Base-by-base conservation (phyloP, 169 alveolate genomes). In the Cryptosporidium baileyi region DNA sequence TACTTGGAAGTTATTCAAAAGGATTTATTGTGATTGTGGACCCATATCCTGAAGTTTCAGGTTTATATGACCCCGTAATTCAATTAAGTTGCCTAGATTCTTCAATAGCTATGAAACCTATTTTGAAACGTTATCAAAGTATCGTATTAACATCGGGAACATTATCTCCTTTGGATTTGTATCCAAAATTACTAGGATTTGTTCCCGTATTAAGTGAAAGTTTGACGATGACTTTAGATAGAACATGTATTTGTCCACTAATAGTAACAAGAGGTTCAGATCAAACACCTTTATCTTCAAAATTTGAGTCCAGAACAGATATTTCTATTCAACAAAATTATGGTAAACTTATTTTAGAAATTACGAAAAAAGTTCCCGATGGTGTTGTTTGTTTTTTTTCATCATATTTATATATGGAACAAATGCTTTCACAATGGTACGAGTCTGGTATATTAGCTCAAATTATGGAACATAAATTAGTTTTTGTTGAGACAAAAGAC, bases 381-480 rank as follows among this genome's bases (percentile, higher is more conserved):
- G 99, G 99, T 0, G 91, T 97, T 7, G 99, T 98, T 0, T 96
- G 98, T 38, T 98, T 97, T 94, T 97, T 98, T 91, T 97, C 99
- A 8, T 93, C 97, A 13, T 96, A 96, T 82, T 91, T 94, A 41
- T 94, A 93, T 80, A 94, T 95, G 97, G 97, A 94, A 80, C 91
- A 88, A 30, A 95, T 95, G 13, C 90, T 95, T 36, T 94, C 96
- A 22, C 74, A 60, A 88, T 97, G 99, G 99, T 96, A 97, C 63
- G 98, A 97, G 79, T 92, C 94, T 81, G 99, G 99, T 4, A 91
- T 96, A 28, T 82, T 97, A 34, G 94, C 98, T 52, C 90, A 92
- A 51, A 92, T 96, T 19, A 91, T 95, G 93, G 96, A 95, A 60
- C 96, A 97, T 90, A 98, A 98, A 89, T 91, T 97, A 49, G 91